phyloP scores from a whole-genome alignment of 805 yeast genomes.

The Komagataella mondaviorum region DNA sequence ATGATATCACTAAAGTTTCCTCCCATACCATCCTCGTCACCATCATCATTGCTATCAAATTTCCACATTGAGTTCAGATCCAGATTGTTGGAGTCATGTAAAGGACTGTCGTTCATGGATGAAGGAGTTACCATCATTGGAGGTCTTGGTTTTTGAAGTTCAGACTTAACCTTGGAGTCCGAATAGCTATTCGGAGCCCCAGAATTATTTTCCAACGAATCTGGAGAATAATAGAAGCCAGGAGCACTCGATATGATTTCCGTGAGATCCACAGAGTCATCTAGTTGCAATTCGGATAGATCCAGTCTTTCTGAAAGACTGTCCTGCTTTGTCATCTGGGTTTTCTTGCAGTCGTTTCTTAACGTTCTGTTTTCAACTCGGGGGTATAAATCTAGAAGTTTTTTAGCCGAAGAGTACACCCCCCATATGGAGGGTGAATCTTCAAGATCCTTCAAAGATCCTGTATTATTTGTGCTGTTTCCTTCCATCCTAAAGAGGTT shows the following conservation, averaged over 20 bases:
- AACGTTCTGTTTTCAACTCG: conserved; percentile 17
- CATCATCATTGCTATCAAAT: neutral
- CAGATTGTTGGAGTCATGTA: neutral
- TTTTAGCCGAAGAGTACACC: conserved; percentile 18
- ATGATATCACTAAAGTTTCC: neutral
- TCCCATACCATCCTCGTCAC: neutral
- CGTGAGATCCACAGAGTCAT: conserved; percentile 4
- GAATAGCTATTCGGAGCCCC: neutral
- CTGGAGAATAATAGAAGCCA: conserved; percentile 11
- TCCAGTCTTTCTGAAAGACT: conserved; percentile 1
- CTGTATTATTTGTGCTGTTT: neutral
- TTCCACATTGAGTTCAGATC: neutral
- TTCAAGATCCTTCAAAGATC: neutral
- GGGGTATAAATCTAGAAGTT: conserved; percentile 18
- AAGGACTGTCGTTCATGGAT: neutral
- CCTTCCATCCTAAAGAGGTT: neutral
- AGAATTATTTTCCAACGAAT: conserved; percentile 2
- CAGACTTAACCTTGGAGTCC: neutral
- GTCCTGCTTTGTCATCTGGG: conserved; percentile 7
- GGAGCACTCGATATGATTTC: conserved; percentile 6
- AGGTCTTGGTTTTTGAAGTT: neutral
- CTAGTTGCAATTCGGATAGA: conserved; percentile 2
- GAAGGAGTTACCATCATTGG: neutral
- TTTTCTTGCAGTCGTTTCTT: conserved; percentile 14
- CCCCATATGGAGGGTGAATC: conserved; percentile 19